Evolutionary conservation across 1,139 yeast species (phyloP), one percentile per base, ranked within the genome.

Genomic region (Blastobotrys niveus): DNA sequence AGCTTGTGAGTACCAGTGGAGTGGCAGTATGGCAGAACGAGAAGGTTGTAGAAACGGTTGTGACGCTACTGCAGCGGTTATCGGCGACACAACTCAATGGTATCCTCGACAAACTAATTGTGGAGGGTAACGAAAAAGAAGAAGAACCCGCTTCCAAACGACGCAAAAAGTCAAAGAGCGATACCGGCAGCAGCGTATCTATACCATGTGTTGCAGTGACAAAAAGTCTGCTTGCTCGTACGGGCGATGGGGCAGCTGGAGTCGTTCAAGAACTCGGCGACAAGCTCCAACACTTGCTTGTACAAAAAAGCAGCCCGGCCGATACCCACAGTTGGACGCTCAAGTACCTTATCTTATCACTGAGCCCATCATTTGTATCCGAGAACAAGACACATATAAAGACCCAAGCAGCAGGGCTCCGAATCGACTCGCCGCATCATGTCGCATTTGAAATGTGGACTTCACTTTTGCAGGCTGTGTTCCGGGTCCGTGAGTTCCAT

Each of bases 401-500:
- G 24, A 39, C 47, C 24, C 53, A 50, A 22, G 46, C 47, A 20
- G 47, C 46, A 12, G 19, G 38, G 5, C 30, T 48, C 19, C 42
- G 38, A 12, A 34, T 46, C 19, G 45, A 48, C 3, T 46, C 46
- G 21, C n/a, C n/a, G n/a, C n/a, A n/a, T n/a, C 33, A 32, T 3
- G 45, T 43, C 21, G 27, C 41, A 12, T 29, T 20, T 12, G 53
- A 52, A 9, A 21, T 48, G 20, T 48, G 50, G 46, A 27, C 48
- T 1, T 42, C 51, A 15, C 37, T 50, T 10, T 46, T 52, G 42
- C 54, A 53, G 19, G 46, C 46, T 7, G 24, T 51, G 4, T 57
- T 57, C 40, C 47, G 61, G 31, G 40, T 56, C 12, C 41, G 51
- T 2, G 61, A 57, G 44, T 46, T 48, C 34, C 34, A 34, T n/a